Evolutionary conservation across 345 rosid genomes (phyloP).

Genomic region (Bruguiera sexangula): DNA sequence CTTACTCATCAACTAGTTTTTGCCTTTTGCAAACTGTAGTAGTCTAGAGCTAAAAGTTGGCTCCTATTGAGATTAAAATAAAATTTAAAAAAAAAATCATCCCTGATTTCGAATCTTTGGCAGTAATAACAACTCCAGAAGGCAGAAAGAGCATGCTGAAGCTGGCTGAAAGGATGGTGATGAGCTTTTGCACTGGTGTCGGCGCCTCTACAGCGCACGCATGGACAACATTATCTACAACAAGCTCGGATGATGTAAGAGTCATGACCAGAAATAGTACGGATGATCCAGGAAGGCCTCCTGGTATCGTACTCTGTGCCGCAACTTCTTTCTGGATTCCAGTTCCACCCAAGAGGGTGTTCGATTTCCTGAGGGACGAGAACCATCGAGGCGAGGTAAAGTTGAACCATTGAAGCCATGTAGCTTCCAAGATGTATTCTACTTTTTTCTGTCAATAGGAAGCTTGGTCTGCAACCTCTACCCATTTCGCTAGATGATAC

Average conservation of each 20-base stretch:
- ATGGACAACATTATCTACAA: constrained; percentile 76
- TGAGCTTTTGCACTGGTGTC: constrained; percentile 82
- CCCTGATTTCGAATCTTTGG: neutral
- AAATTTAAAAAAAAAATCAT: too few relatives aligned
- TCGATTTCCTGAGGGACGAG: constrained; percentile 78
- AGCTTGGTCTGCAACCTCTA: too few relatives aligned
- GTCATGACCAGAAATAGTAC: constrained; percentile 91
- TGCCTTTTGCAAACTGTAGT: neutral
- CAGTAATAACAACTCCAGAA: constrained; percentile 78
- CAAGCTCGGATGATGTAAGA: constrained; percentile 73
- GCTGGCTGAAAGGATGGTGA: constrained; percentile 92
- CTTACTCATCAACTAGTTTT: neutral
- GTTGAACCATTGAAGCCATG: neutral
- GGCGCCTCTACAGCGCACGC: constrained; percentile 88
- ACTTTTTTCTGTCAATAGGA: too few relatives aligned
- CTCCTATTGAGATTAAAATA: neutral
- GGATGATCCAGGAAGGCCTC: constrained; percentile 97
- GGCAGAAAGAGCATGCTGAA: constrained; percentile 95
- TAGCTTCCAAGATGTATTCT: constrained; percentile 6
- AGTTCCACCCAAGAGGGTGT: constrained; percentile 61
- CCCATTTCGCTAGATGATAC: too few relatives aligned
- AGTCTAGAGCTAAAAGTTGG: neutral
- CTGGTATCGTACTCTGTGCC: constrained; percentile 86
- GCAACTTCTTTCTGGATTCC: constrained; percentile 96
- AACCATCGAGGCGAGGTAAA: constrained; percentile 79